Evolutionary conservation across 2,329 filamentous ascomycete genomes (phyloP), one percentile per base, ranked within the genome.

Genomic region (Pseudogymnoascus sp.): DNA sequence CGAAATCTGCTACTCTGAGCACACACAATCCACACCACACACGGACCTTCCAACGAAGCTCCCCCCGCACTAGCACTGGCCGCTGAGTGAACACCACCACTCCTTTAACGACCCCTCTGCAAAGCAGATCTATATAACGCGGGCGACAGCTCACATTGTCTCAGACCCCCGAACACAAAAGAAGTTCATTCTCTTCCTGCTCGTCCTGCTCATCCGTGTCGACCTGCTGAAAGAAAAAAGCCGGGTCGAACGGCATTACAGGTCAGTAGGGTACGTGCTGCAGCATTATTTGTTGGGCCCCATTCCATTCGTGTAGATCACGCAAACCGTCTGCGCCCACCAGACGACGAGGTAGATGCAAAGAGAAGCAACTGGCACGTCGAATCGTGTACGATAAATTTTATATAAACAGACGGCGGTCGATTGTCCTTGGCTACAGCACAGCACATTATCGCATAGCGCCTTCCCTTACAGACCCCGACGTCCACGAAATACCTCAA

Each of bases 71-170:
- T 55, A 55, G 48, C 48, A 33, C 48, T 33, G 48, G 48, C 48
- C 27, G 48, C 48, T 55, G 48, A 55, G 48, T 55, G 29, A 55
- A 55, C 29, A 55, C 48, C 29, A 33, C 48, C 48, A 55, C 48
- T 33, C n/a, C 48, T 55, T 55, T 55, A 33, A 55, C 48, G 48
- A 55, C 48, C 48, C 48, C 48, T 55, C 48, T 55, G 48, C 48
- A 33, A n/a, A 33, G 48, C 48, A 55, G 48, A 55, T 55, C 48
- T 55, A 55, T 55, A 55, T 55, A 55, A 55, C 48, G 48, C 48
- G 29, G 48, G 48, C 48, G 48, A 55, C 48, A 33, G 48, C 48
- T 55, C 48, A 33, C 27, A 33, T 55, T 55, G 48, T 55, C 48
- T 55, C 48, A 29, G 48, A 55, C 48, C 48, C 48, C 48, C 18